Evolutionary conservation across 2,329 filamentous ascomycete species (phyloP), one percentile per base, ranked within the genome.

Genomic region (Arthrobotrys pseudoclavata): DNA sequence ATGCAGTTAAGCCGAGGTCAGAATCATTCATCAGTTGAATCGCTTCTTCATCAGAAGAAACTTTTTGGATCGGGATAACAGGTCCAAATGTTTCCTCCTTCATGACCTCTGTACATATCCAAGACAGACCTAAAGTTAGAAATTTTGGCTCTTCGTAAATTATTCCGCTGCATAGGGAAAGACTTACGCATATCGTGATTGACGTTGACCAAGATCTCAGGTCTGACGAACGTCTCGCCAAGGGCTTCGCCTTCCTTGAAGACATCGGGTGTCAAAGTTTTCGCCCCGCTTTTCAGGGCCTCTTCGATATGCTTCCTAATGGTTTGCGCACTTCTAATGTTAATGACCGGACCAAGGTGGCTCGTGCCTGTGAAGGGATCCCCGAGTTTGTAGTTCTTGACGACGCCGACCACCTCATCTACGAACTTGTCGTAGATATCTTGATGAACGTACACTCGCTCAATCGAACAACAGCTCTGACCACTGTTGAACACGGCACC

Each of bases 401-500:
- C 87, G 6, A 97, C 93, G 70, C 91, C 90, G 84, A 96, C 92
- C 12, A 93, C 87, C 4, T 91, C 92, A 63, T 89, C 86, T 63
- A 97, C 87, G 82, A 98, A 97, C 12, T 88, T 85, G 82, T 97
- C 93, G 83, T 97, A 90, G 61, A 98, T 89, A 81, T 89, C 90
- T 82, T 92, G 91, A 82, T 96, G 90, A 4, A 98, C 94, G 82
- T 98, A 98, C 20, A 98, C 89, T 37, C 95, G 88, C 85, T 98
- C 95, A 67, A 98, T 87, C 24, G 93, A 92, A 85, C 95, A 98
- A 86, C 95, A 98, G 83, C 93, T 97, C 86, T 98, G 95, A n/a
- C 95, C 95, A 63, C 94, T 97, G 86, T 98, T 98, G 87, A 98
- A 98, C 71, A 98, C 87, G n/a, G 94, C 91, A 20, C 95, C 95